These are phyloP conservation scores for Paramyrothecium sp. DNA, from an alignment of 2,329 filamentous ascomycete species.

Conservation along the genomic window DNA sequence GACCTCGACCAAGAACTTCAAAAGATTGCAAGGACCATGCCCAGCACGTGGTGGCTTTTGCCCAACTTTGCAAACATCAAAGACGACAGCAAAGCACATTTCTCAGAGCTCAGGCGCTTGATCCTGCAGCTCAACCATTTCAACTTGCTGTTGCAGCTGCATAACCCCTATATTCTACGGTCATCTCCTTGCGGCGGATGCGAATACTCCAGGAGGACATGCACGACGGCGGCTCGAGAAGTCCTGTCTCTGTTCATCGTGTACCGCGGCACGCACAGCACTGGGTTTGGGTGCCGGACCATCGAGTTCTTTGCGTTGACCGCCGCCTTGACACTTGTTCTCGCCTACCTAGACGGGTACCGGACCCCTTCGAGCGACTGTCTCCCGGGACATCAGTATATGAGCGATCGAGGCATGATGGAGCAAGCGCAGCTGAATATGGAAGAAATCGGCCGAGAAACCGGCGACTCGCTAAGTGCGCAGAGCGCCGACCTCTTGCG, in stretches of 20 bases:
- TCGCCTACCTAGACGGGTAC: slow-evolving; percentile 23
- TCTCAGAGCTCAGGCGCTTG: not conserved
- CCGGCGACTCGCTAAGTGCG: not conserved
- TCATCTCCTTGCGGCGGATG: slow-evolving; percentile 13
- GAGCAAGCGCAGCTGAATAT: slow-evolving; percentile 4
- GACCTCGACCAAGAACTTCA: not conserved
- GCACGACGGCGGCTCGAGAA: slow-evolving; percentile 35
- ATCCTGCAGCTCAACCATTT: not conserved
- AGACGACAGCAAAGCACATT: not conserved
- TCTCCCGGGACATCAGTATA: slow-evolving; percentile 4
- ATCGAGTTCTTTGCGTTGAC: slow-evolving; percentile 37
- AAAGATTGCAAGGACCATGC: not conserved
- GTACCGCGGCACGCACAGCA: slow-evolving; percentile 26
- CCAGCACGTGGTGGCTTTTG: not conserved
- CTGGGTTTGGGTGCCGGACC: slow-evolving; percentile 27
- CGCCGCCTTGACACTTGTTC: slow-evolving; percentile 32
- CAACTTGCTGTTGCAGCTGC: slow-evolving; percentile 17
- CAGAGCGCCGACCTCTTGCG: not conserved
- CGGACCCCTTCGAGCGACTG: slow-evolving; percentile 24
- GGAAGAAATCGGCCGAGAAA: not conserved
- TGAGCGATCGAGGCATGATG: slow-evolving; percentile 7
- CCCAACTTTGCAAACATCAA: not conserved
- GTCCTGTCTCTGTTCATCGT: slow-evolving; percentile 32
- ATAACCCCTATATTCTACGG: slow-evolving; percentile 36
- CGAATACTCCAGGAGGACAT: slow-evolving; percentile 32